These are phyloP conservation scores for Diaporthe citrichinensis DNA, from an alignment of 2,329 filamentous ascomycete species.

Conservation along the genomic window DNA sequence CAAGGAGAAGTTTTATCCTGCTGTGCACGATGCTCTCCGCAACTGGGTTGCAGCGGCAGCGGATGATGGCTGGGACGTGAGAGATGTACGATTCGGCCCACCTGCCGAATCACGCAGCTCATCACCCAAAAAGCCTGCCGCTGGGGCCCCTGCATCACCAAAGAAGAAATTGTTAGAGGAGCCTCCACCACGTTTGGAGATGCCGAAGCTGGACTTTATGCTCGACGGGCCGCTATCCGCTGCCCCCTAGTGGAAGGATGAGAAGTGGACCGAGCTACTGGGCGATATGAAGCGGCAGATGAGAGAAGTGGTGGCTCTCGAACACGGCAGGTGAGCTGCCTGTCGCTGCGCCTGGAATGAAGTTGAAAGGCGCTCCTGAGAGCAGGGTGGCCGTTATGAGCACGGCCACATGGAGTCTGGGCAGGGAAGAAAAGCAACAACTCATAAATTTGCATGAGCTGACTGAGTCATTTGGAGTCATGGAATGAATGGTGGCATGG, in stretches of 20 bases:
- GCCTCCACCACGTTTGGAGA: slow-evolving; percentile 73
- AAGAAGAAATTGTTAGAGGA: slow-evolving; percentile 64
- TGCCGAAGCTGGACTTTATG: slow-evolving; percentile 68
- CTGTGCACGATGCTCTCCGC: slow-evolving; percentile 88
- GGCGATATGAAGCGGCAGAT: slow-evolving; percentile 16
- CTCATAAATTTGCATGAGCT: slow-evolving; percentile 21
- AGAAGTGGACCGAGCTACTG: slow-evolving; percentile 49
- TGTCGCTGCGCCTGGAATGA: background rate
- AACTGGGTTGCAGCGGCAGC: slow-evolving; percentile 91
- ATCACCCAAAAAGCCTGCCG: slow-evolving; percentile 59
- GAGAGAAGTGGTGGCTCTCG: background rate
- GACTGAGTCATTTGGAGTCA: slow-evolving; percentile 10
- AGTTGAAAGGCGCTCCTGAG: background rate
- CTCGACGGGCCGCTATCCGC: slow-evolving; percentile 48
- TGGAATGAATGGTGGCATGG: slow-evolving; percentile 17
- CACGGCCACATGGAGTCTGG: slow-evolving; percentile 30
- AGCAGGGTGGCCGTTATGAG: background rate
- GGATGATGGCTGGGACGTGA: slow-evolving; percentile 90
- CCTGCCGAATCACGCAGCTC: slow-evolving; percentile 58
- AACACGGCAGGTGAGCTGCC: background rate
- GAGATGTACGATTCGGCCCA: slow-evolving; percentile 83
- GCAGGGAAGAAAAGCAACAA: slow-evolving; percentile 21
- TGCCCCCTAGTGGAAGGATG: slow-evolving; percentile 45
- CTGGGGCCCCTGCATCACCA: slow-evolving; percentile 51
- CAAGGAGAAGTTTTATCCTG: slow-evolving; percentile 97